Evolutionary conservation across 2,329 filamentous ascomycete species (phyloP).

Genomic region (Gliomastix tumulicola): DNA sequence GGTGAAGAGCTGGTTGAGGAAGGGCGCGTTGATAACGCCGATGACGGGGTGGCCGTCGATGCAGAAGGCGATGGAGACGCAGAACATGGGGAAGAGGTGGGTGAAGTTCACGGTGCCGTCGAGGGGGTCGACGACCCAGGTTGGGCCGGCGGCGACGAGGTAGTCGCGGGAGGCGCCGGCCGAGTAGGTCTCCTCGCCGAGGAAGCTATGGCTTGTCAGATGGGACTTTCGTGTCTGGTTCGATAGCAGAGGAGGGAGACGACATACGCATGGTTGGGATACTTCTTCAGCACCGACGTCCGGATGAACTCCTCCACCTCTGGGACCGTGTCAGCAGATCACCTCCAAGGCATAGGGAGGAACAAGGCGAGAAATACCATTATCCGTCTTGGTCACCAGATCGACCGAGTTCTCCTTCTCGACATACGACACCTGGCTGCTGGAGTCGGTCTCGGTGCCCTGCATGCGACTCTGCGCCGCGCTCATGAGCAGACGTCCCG

Average conservation of each 20-base stretch:
- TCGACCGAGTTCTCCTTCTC: slow-evolving; percentile 75
- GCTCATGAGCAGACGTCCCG: slow-evolving; percentile 59
- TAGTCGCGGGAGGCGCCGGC: slow-evolving; percentile 61
- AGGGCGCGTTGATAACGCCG: slow-evolving; percentile 67
- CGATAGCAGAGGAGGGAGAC: background rate
- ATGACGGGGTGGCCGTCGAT: slow-evolving; percentile 53
- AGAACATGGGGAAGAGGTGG: slow-evolving; percentile 76
- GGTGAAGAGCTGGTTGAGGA: slow-evolving; percentile 63
- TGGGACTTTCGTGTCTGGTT: background rate
- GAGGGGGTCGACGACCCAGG: slow-evolving; percentile 72
- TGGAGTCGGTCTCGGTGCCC: slow-evolving; percentile 8
- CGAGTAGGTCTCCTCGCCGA: slow-evolving; percentile 72
- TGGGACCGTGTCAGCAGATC: slow-evolving; percentile 21
- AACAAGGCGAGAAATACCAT: slow-evolving; percentile 40
- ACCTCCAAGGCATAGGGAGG: background rate
- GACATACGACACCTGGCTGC: slow-evolving; percentile 12
- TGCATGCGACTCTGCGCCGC: slow-evolving; percentile 34
- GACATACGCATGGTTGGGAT: slow-evolving; percentile 59
- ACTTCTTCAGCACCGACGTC: slow-evolving; percentile 47
- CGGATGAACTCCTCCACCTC: slow-evolving; percentile 69
- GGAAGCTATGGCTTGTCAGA: slow-evolving; percentile 43
- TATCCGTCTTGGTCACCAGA: slow-evolving; percentile 70
- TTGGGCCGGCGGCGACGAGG: slow-evolving; percentile 55
- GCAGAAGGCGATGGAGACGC: slow-evolving; percentile 67
- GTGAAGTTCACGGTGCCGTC: slow-evolving; percentile 80